A percentile compares a stretch with the other conserved stretches of the same genome.
Conservation (phyloP, 441 rosid species). For the Bocquillonia castaneifolia region DNA sequence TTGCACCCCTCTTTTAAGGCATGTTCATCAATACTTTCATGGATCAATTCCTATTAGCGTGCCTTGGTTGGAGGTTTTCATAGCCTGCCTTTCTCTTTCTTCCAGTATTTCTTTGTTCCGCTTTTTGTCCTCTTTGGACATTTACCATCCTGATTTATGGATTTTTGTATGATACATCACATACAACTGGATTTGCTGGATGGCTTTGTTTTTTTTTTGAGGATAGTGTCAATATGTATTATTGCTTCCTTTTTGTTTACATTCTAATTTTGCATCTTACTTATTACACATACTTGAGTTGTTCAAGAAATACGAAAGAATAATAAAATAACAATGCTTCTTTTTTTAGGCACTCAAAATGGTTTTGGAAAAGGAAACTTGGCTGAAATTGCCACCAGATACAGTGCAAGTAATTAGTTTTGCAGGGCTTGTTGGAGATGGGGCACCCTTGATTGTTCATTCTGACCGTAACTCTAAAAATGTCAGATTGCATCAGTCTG, state of each 20-base stretch:
- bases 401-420: conserved; percentile 65
- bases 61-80: conserved; percentile 4
- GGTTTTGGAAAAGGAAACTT: conserved; percentile 96
- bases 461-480: conserved; percentile 44
- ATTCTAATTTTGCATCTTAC: background rate
- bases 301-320: background rate
- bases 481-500: conserved; percentile 43
- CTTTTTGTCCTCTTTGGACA: background rate
- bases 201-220: background rate
- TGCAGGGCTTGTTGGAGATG: conserved; percentile 93
- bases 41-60: background rate
- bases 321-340: background rate
- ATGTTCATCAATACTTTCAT: background rate
- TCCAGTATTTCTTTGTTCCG: background rate
- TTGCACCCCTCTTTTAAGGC: background rate
- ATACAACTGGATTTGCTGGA: background rate
- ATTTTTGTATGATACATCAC: background rate
- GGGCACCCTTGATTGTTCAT: conserved; percentile 68
- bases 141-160: background rate
- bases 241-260: background rate
- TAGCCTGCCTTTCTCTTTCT: background rate
- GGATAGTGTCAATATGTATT: background rate
- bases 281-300: background rate
- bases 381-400: conserved; percentile 78
- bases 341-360: conserved; percentile 83